Evolutionary conservation across 495 filamentous ascomycete genomes (phyloP).

Genomic region (Lasiosphaeris hirsuta): DNA sequence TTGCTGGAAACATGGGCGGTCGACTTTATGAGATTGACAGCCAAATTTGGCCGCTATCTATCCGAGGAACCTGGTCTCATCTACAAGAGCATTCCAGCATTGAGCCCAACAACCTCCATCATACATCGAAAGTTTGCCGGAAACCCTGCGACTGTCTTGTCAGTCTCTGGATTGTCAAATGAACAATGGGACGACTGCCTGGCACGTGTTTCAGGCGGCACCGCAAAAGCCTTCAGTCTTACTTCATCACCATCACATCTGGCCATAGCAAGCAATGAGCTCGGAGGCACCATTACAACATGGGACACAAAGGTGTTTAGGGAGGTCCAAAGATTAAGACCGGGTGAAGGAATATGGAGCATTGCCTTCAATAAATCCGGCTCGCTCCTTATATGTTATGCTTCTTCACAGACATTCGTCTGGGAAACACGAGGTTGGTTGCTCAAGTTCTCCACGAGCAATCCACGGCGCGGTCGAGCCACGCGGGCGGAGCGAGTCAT

Average conservation of each 20-base stretch:
- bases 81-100: constrained; percentile 11
- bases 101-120: constrained; percentile 7
- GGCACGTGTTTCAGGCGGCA: background rate
- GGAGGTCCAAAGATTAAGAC: background rate
- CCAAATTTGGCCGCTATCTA: constrained; percentile 7
- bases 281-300: background rate
- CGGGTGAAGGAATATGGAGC: background rate
- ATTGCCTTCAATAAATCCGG: constrained; percentile 5
- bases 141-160: background rate
- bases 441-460: background rate
- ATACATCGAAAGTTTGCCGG: constrained; percentile 6
- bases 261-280: background rate
- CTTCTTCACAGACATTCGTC: background rate
- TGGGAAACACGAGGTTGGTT: constrained; percentile 12
- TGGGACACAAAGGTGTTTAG: constrained; percentile 8
- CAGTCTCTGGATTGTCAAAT: background rate
- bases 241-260: background rate
- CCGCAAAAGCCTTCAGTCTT: background rate
- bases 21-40: constrained; percentile 9
- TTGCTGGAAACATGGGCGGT: constrained; percentile 1
- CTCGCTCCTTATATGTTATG: constrained; percentile 5
- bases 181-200: constrained; percentile 10
- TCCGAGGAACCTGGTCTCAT: background rate
- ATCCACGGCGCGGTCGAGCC: background rate
- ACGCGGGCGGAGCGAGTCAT: background rate